Base-by-base conservation (phyloP, 208 protist species). In the Endotrypanum monterogeii region DNA sequence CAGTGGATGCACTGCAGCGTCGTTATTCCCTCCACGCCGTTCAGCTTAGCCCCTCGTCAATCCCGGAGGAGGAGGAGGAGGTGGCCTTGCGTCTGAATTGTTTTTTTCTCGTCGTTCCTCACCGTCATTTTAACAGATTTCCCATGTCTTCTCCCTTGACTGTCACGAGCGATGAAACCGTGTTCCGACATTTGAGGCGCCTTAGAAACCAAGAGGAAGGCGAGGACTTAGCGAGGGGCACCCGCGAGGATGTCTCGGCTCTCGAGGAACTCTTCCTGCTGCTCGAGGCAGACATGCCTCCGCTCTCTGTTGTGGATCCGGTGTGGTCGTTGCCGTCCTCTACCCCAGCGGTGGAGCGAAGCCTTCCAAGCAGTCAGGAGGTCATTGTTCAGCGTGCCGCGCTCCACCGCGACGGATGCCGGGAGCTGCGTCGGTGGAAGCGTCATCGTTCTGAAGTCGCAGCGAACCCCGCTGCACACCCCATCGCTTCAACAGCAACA, bases 41-140 rank as follows among this genome's bases (percentile, higher is more conserved):
- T 3, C 71, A 89, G 32, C 78, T 92, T 23, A 25, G 62, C 52
- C 39, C 25, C 20, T 63, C 61, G 7, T 7, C 68, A 44, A 55
- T 5, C 12, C 74, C 76, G 51, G 52, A 55, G 4, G 68, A 23
- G 35, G 74, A 89, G 58, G 69, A 63, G 60, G 78, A 69, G 11
- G 57, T 79, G 18, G 84, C 87, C 18, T n/a, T 80, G 79, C 67
- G 58, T 23, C 72, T 89, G 23, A 72, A 78, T 23, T 92, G 87
- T 61, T 25, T 78, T 16, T 83, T 32, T 35, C 39, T 83, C 25
- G 73, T 83, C 2, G 66, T 73, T 41, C 79, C 73, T 14, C 79
- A 75, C 23, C 25, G 18, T 23, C 32, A 25, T 16, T 51, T 62
- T 9, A 0, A 23, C 20, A 12, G 44, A 16, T 73, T 61, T n/a